These are phyloP conservation scores for Arthroderma sp. DNA, from an alignment of 2,329 filamentous ascomycete genomes.

Conservation along the genomic window DNA sequence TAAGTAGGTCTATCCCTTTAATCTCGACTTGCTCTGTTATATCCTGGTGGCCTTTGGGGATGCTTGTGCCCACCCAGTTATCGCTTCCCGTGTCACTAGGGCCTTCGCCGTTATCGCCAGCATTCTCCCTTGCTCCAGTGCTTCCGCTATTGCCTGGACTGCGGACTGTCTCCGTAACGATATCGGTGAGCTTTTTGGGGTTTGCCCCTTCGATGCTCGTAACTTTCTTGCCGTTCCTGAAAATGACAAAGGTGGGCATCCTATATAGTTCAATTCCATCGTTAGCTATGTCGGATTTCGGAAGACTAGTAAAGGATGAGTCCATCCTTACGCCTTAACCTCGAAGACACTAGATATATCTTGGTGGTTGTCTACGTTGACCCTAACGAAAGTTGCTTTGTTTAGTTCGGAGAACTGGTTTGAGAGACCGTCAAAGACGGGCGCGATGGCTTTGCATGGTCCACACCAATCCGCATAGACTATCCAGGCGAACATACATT, in stretches of 20 bases:
- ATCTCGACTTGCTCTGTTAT: constrained; percentile 71
- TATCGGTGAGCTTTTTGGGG: constrained; percentile 52
- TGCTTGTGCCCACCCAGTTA: constrained; percentile 57
- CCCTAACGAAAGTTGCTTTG: constrained; percentile 69
- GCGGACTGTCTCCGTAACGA: constrained; percentile 51
- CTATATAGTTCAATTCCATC: constrained; percentile 19
- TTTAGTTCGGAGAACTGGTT: constrained; percentile 55
- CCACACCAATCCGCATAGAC: constrained; percentile 82
- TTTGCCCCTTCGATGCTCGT: constrained; percentile 65
- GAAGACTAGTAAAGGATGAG: neutral
- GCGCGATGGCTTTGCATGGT: constrained; percentile 72
- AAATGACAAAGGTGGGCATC: constrained; percentile 88
- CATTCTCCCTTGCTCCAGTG: constrained; percentile 27
- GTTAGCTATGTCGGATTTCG: neutral
- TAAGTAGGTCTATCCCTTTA: constrained; percentile 72
- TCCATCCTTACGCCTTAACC: constrained; percentile 46
- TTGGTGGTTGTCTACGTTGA: constrained; percentile 67
- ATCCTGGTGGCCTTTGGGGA: constrained; percentile 71
- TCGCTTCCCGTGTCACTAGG: constrained; percentile 21
- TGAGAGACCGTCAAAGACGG: constrained; percentile 68
- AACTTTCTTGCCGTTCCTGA: constrained; percentile 55
- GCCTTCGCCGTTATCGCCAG: constrained; percentile 30
- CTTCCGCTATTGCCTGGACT: constrained; percentile 32
- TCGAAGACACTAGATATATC: constrained; percentile 61
- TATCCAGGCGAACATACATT: constrained; percentile 28